These are phyloP conservation scores for Pestalotiopsis sp. DNA, from an alignment of 2,329 filamentous ascomycete genomes.

Conservation along the genomic window DNA sequence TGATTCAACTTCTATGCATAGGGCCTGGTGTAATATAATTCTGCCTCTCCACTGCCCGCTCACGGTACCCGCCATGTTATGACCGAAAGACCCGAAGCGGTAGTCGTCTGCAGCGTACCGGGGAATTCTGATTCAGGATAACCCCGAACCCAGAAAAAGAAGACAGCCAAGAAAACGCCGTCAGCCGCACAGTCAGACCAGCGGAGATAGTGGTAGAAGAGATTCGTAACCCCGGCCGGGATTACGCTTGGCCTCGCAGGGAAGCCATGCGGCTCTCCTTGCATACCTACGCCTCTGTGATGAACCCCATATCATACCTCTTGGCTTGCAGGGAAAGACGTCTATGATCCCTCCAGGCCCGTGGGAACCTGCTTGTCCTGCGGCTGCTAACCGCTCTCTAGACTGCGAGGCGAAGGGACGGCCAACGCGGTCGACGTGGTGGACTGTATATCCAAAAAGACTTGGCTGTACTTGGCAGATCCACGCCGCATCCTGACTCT, in stretches of 20 bases:
- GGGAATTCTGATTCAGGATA: background rate
- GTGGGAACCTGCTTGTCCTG: background rate
- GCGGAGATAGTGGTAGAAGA: background rate
- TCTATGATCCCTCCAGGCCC: too few relatives aligned
- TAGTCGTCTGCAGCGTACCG: background rate
- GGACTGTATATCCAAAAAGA: constrained; percentile 1
- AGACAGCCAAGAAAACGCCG: background rate
- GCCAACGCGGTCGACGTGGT: background rate
- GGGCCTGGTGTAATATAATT: background rate
- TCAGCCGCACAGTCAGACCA: background rate
- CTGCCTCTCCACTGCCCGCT: background rate
- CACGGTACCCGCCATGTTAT: background rate
- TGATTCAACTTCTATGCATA: background rate
- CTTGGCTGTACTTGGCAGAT: constrained; percentile 11
- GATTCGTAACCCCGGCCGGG: constrained; percentile 4
- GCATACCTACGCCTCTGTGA: too few relatives aligned
- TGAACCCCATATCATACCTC: too few relatives aligned
- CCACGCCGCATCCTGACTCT: constrained; percentile 3
- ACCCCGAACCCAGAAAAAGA: background rate
- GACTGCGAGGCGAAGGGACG: background rate
- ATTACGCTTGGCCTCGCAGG: background rate
- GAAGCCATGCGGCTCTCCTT: too few relatives aligned
- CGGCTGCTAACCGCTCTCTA: background rate
- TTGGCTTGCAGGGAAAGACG: background rate
- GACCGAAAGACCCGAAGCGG: background rate